Evolutionary conservation across 805 yeast genomes (phyloP).

Genomic region (Cyberlindnera japonica): DNA sequence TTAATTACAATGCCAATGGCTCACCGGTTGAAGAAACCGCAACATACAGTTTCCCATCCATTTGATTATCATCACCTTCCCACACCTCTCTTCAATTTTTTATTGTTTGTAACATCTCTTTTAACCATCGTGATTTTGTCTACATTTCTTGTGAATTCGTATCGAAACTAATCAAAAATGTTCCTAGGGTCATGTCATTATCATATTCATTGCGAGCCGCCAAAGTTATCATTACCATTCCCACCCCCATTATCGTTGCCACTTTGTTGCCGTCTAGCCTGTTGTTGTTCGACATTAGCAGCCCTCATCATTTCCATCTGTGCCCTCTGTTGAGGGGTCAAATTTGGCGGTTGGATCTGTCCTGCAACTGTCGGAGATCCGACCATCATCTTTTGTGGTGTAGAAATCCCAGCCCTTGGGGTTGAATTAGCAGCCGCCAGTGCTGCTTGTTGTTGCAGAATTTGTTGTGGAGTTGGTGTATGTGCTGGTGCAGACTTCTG

Average conservation of each 20-base stretch:
- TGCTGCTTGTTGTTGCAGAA: slow-evolving; percentile 32
- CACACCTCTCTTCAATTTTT: no score
- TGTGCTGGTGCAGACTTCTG: neutral
- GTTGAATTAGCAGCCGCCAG: slow-evolving; percentile 24
- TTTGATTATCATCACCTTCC: no score
- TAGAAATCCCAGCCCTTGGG: neutral
- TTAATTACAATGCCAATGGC: slow-evolving; percentile 50
- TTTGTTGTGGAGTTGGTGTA: slow-evolving; percentile 41
- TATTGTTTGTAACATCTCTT: neutral
- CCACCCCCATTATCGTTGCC: neutral
- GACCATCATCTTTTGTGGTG: slow-evolving; percentile 6
- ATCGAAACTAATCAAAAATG: slow-evolving; percentile 1
- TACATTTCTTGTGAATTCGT: neutral
- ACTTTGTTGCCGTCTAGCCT: slow-evolving; percentile 20
- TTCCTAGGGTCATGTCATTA: neutral
- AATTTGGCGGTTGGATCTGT: neutral
- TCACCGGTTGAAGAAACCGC: slow-evolving; percentile 53
- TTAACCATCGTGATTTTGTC: no score
- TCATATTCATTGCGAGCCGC: neutral
- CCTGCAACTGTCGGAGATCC: slow-evolving; percentile 6
- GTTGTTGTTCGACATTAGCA: slow-evolving; percentile 28
- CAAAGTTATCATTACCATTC: no score
- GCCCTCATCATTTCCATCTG: slow-evolving; percentile 28
- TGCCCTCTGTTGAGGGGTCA: slow-evolving; percentile 30
- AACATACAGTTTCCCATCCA: slow-evolving; percentile 38